These are phyloP conservation scores for Aspergillus transmontanensis DNA, from an alignment of 2,329 filamentous ascomycete genomes.

Conservation along the genomic window DNA sequence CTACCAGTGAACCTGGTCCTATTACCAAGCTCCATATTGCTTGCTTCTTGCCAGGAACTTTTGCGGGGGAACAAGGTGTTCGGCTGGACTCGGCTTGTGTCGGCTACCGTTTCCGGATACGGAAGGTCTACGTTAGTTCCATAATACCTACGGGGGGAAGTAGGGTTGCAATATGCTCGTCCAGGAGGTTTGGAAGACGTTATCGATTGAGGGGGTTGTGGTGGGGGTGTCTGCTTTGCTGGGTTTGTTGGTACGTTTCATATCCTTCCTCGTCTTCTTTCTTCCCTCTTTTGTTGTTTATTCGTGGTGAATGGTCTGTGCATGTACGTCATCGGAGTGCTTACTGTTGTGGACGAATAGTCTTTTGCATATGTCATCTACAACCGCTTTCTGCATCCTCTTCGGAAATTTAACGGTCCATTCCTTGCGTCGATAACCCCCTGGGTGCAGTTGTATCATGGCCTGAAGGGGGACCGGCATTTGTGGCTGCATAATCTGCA, in stretches of 20 bases:
- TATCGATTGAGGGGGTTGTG: slow-evolving; percentile 2
- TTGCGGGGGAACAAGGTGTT: not conserved
- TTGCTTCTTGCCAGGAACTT: not conserved
- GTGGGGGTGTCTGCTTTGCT: not conserved
- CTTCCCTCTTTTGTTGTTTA: not conserved
- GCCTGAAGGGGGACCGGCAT: slow-evolving; percentile 73
- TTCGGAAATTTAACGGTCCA: slow-evolving; percentile 35
- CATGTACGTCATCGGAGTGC: slow-evolving; percentile 6
- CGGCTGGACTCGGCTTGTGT: slow-evolving; percentile 1
- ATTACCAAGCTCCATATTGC: not conserved
- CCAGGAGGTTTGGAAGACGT: slow-evolving; percentile 9
- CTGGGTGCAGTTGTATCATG: slow-evolving; percentile 70
- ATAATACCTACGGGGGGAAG: not conserved
- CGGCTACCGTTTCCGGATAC: not conserved
- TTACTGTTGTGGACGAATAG: not conserved
- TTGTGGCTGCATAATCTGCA: slow-evolving; percentile 73
- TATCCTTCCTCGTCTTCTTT: not conserved
- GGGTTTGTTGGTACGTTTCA: slow-evolving; percentile 5
- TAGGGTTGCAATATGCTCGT: slow-evolving; percentile 3
- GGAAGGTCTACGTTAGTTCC: too few relatives aligned
- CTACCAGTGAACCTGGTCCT: not conserved
- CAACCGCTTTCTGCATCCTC: slow-evolving; percentile 39
- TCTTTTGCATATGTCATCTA: slow-evolving; percentile 29
- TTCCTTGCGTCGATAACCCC: slow-evolving; percentile 35
- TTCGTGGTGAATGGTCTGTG: not conserved